Conservation (phyloP, 495 filamentous ascomycete genomes). For the Hypoxylon crocopeplum region DNA sequence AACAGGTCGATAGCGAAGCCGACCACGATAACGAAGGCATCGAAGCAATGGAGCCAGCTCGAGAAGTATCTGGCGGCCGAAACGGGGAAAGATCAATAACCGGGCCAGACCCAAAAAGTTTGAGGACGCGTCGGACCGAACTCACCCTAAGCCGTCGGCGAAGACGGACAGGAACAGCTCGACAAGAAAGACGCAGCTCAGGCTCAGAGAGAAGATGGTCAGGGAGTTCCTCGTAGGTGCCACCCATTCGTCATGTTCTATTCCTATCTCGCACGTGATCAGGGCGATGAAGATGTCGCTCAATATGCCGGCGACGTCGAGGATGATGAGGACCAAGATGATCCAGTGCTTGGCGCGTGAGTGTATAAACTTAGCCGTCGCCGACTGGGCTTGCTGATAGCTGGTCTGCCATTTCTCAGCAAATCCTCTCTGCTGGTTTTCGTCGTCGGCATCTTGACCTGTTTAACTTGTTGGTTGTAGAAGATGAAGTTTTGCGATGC, state of each 20-base stretch:
- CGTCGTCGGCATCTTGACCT: slow-evolving; percentile 64
- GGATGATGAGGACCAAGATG: slow-evolving; percentile 26
- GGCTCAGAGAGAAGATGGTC: slow-evolving; percentile 53
- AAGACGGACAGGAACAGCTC: slow-evolving; percentile 63
- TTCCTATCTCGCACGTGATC: slow-evolving; percentile 61
- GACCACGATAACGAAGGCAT: slow-evolving; percentile 66
- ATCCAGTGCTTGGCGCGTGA: slow-evolving; percentile 61
- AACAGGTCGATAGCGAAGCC: slow-evolving; percentile 66
- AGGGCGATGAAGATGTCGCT: slow-evolving; percentile 63
- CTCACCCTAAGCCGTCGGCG: slow-evolving; percentile 62
- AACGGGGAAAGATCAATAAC: too few species aligned
- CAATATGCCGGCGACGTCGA: slow-evolving; percentile 30
- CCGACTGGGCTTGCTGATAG: slow-evolving; percentile 33
- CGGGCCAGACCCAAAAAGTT: neutral
- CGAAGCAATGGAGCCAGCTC: slow-evolving; percentile 67
- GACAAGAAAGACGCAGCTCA: slow-evolving; percentile 66
- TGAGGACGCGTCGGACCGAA: slow-evolving; percentile 4
- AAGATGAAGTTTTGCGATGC: too few species aligned
- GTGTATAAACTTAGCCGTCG: slow-evolving; percentile 49
- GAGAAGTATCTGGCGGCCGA: slow-evolving; percentile 60
- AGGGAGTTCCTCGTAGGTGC: slow-evolving; percentile 49
- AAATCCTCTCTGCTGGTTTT: slow-evolving; percentile 52
- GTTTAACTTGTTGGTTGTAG: slow-evolving; percentile 36
- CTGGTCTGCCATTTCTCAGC: slow-evolving; percentile 4
- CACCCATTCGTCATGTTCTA: slow-evolving; percentile 45